Evolutionary conservation across 2,329 filamentous ascomycete genomes (phyloP).

Genomic region (Colletotrichum lindemuthianum): DNA sequence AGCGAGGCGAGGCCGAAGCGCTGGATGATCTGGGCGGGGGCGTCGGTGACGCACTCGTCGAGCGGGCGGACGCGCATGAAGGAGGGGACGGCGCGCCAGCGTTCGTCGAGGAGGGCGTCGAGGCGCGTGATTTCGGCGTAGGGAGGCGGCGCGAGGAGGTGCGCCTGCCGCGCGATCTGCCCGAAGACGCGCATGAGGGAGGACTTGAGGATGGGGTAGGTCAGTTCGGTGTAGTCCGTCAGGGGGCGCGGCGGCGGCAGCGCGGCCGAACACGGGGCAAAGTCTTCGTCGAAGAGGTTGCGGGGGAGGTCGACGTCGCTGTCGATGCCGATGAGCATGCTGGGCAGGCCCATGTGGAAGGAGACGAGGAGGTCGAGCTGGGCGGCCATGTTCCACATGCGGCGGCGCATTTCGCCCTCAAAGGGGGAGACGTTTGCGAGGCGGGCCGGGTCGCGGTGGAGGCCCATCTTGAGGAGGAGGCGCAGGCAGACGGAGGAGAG

Average conservation of each 20-base stretch:
- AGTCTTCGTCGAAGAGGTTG: slow-evolving; percentile 74
- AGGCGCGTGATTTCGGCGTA: slow-evolving; percentile 61
- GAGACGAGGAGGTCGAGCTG: slow-evolving; percentile 73
- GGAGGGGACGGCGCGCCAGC: slow-evolving; percentile 56
- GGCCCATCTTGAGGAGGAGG: slow-evolving; percentile 67
- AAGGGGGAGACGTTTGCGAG: slow-evolving; percentile 61
- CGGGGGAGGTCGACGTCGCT: slow-evolving; percentile 69
- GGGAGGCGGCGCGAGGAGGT: slow-evolving; percentile 57
- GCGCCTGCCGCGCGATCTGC: slow-evolving; percentile 60
- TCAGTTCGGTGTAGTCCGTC: slow-evolving; percentile 68
- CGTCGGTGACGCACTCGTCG: slow-evolving; percentile 59
- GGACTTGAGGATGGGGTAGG: slow-evolving; percentile 64
- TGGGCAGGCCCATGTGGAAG: slow-evolving; percentile 74
- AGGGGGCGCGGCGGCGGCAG: slow-evolving; percentile 66
- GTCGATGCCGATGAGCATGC: slow-evolving; percentile 71
- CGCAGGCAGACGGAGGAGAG: slow-evolving; percentile 61
- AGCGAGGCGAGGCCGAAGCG: slow-evolving; percentile 62
- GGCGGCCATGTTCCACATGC: slow-evolving; percentile 62
- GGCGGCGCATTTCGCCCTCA: slow-evolving; percentile 64
- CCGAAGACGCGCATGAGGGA: slow-evolving; percentile 59
- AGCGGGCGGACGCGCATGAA: slow-evolving; percentile 61
- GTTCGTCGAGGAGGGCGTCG: slow-evolving; percentile 56
- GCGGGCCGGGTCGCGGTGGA: slow-evolving; percentile 65
- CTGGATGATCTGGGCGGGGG: slow-evolving; percentile 59
- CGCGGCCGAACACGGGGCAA: slow-evolving; percentile 62